phyloP scores from a whole-genome alignment of 2,329 filamentous ascomycete genomes.

The Fusarium protoensiforme region DNA sequence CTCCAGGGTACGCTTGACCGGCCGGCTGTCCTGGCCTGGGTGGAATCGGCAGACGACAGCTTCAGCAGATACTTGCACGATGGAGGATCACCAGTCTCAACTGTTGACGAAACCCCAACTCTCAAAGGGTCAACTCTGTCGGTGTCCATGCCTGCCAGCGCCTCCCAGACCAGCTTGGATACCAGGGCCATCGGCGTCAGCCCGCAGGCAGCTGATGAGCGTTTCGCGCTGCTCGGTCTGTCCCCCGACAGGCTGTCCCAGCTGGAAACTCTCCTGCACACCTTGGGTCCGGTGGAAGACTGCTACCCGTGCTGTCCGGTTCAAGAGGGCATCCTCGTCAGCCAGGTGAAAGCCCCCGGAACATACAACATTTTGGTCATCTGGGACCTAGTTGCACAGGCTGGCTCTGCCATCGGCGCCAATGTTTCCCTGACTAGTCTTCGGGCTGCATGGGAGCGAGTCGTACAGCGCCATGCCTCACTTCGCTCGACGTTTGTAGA shows the following conservation, averaged over 20 bases:
- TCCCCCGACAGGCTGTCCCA: neutral
- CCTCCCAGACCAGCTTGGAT: neutral
- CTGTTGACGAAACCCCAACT: neutral
- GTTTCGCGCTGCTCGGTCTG: neutral
- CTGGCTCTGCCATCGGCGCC: neutral
- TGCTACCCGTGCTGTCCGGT: constrained; percentile 15
- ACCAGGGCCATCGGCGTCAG: neutral
- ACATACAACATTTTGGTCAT: constrained; percentile 10
- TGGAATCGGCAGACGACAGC: too few relatives aligned
- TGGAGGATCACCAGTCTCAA: neutral
- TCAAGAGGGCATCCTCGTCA: constrained; percentile 19
- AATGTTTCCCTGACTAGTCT: neutral
- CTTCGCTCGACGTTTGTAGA: constrained; percentile 9
- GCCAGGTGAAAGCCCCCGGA: constrained; percentile 6
- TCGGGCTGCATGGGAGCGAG: neutral
- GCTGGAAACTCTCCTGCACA: neutral
- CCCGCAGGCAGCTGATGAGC: neutral
- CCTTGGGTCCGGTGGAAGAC: neutral
- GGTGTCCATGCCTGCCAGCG: neutral
- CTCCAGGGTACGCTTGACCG: too few relatives aligned
- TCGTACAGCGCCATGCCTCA: constrained; percentile 8
- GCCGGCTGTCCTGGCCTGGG: too few relatives aligned
- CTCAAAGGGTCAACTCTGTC: neutral
- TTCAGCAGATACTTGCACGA: neutral
- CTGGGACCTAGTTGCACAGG: neutral